Evolutionary conservation across 495 filamentous ascomycete genomes (phyloP), one percentile per base, ranked within the genome.

Genomic region (Tuber melanosporum): DNA sequence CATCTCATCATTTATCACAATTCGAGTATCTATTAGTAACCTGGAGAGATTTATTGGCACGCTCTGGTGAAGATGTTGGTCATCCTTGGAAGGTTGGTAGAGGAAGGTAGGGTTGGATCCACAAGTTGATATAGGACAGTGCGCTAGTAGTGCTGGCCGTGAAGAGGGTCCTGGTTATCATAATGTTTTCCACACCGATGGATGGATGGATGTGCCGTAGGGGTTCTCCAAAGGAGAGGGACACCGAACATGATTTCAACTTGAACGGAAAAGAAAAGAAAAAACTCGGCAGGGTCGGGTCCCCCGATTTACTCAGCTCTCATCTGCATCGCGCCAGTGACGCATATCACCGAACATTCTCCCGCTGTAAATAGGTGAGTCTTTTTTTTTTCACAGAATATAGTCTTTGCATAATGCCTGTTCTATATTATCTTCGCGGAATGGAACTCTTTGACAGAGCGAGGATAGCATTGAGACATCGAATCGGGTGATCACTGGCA

Each of bases 1-100:
- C 57, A n/a, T 66, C 32, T 66, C 57, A 66, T 57, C 12, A 57
- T 66, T 66, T 66, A 66, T 66, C 57, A 66, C n/a, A 66, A 66
- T 66, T 32, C n/a, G 10, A 66, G 9, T 32, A 32, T 32, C 57
- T 32, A 66, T 66, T 66, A 32, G n/a, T 66, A 66, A 66, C 12
- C 4, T 32, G 12, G 57, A 32, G 57, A 32, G n/a, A 32, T 32
- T 32, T 15, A 66, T 15, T 17, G 57, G 26, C 7, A 32, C 26
- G 57, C n/a, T 12, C 10, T 66, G 57, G 57, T 10, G 57, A 66
- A 32, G 26, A 2, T 26, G 57, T 32, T 66, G 57, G 26, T 57
- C 52, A 57, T 57, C n/a, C 22, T 26, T 57, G 52, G 52, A 26
- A 22, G 52, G 52, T n/a, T 26, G 12, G 52, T 2, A 26, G 2